Conservation (phyloP, 371 early-diverging fungal genomes). For the Quaeritorhiza haematococci region DNA sequence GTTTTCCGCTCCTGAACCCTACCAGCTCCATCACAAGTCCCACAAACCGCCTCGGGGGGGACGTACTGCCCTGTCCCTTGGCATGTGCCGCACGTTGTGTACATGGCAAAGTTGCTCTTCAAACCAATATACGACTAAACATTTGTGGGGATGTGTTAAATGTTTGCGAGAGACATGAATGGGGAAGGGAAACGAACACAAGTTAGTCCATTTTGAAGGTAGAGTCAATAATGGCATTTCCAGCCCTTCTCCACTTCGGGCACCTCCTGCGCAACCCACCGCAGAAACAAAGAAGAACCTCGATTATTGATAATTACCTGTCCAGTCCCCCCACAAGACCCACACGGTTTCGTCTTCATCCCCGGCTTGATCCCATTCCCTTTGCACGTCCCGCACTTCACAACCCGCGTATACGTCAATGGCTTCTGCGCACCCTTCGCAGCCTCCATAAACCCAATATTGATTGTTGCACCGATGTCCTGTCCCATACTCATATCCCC, state of each 20-base stretch:
- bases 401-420: conserved; percentile 58
- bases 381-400: conserved; percentile 68
- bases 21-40: conserved; percentile 75
- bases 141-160: conserved; percentile 36
- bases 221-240: neutral
- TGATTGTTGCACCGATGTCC: conserved; percentile 29
- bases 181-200: no score
- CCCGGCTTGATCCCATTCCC: conserved; percentile 79
- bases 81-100: conserved; percentile 74
- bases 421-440: conserved; percentile 67
- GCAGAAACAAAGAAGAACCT: neutral
- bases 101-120: conserved; percentile 79
- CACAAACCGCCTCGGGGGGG: conserved; percentile 64
- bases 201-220: no score
- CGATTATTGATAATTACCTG: conserved; percentile 27
- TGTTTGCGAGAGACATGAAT: no score
- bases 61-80: conserved; percentile 74
- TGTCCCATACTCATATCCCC: conserved; percentile 19
- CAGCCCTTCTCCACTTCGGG: no score
- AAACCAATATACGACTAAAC: conserved; percentile 40
- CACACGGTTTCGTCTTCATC: conserved; percentile 60
- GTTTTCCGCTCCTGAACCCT: conserved; percentile 63
- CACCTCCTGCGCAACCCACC: no score
- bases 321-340: conserved; percentile 80
- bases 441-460: conserved; percentile 84